Evolutionary conservation across 2,329 filamentous ascomycete genomes (phyloP), one percentile per base, ranked within the genome.

Genomic region (Colletotrichum phormii): DNA sequence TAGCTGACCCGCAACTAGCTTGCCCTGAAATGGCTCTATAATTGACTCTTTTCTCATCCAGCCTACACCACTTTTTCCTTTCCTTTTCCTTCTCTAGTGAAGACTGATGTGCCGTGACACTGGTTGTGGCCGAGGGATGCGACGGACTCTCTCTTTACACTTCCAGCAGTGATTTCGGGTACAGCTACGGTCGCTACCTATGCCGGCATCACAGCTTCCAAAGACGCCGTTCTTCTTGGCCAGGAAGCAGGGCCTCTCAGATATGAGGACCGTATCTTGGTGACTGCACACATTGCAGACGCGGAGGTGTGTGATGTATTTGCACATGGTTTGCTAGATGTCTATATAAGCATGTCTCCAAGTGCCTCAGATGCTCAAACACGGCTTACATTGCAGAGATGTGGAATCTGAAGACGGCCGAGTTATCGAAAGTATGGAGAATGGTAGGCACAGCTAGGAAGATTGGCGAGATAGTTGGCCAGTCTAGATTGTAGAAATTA

Each of bases 191-290:
- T 76, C 78, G 62, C 71, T 82, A 46, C 75, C 75, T 29, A 81
- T 77, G 12, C 79, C 81, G n/a, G 74, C 75, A 15, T 79, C 81
- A 66, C 82, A 84, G 55, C 79, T 80, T 12, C 82, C 82, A 67
- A 84, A 83, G n/a, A 79, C 74, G 46, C 81, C 77, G 31, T 76
- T 79, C 53, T 64, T 75, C 51, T 75, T 78, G 6, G 81, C 79
- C 5, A 70, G 74, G 22, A 77, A 71, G 74, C 82, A 84, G 8
- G 76, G 75, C 22, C 77, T 77, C 67, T 84, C 82, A 3, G 82
- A 82, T 31, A 84, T 83, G 31, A 84, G 79, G 24, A 84, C 78
- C 0, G 79, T 83, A 57, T 83, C 80, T 67, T 81, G 78, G 57
- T 75, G 74, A 58, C 76, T 76, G 74, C 82, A 84, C 51, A 78